Base-by-base conservation (phyloP, 2,329 filamentous ascomycete species). In the Pezicula rhizophila region DNA sequence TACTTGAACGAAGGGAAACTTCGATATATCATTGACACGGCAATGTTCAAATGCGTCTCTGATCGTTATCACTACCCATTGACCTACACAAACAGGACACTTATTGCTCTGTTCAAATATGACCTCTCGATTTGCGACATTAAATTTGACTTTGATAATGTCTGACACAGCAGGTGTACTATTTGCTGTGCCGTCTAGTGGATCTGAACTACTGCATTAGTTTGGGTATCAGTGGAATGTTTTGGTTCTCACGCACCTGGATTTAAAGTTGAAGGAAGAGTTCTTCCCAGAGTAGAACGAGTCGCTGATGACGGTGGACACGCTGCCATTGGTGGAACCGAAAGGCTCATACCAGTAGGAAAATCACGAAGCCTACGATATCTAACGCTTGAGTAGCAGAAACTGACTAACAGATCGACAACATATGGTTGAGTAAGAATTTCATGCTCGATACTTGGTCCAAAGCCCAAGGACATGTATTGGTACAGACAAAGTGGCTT, bases 401-500 rank as follows among this genome's bases (percentile, higher is more conserved):
- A 87, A 65, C 82, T 91, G 42, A 95, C 68, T 1, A 96, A 75
- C 2, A 96, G 73, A 62, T 96, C 91, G 11, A 95, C 87, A 1
- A 95, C 89, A 48, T 83, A 80, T 2, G 89, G 88, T 61, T 91
- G 87, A 11, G 80, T 79, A 23, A 86, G 61, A 18, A 96, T 86
- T 61, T 96, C 89, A 62, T 91, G 82, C 63, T 96, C 90, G 48
- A 95, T 81, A 58, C 82, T 89, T 2, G 88, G 86, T 0, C 90
- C 91, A 60, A 96, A 84, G 0, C 89, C 89, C n/a, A 95, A 73
- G 14, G 79, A 76, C 75, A 95, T 87, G 68, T 93, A 95, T 62
- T 96, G 91, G 60, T 87, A 95, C 4, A 95, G 71, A 60, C 91
- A 96, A 3, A 96, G 67, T 12, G 73, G 74, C 34, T 77, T 79